Conservation (phyloP, 2,329 filamentous ascomycete genomes). For the Phaeophleospora eucalypticola region DNA sequence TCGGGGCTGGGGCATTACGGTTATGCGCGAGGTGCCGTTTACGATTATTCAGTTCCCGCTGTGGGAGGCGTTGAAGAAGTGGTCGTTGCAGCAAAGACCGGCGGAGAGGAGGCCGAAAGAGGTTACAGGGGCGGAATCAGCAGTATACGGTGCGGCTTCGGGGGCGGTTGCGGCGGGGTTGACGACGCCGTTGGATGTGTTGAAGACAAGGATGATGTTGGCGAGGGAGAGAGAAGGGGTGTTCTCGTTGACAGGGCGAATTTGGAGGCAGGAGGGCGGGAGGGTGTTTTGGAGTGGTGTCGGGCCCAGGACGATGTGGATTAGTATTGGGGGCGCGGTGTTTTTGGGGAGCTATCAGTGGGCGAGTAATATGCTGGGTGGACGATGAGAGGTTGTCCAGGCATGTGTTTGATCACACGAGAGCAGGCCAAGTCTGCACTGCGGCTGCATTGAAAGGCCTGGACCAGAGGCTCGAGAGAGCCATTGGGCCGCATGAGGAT, state of each 20-base stretch:
- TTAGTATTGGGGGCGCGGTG: conserved; percentile 87
- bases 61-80: conserved; percentile 88
- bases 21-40: conserved; percentile 94
- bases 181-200: conserved; percentile 90
- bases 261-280: conserved; percentile 61
- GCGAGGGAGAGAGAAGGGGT: conserved; percentile 63
- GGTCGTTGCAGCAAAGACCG: conserved; percentile 46
- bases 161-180: conserved; percentile 81
- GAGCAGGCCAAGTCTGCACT: background rate
- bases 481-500: too few species aligned
- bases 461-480: too few species aligned
- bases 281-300: conserved; percentile 70
- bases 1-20: conserved; percentile 84
- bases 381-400: conserved; percentile 36
- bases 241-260: conserved; percentile 56
- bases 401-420: too few species aligned
- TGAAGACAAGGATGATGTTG: conserved; percentile 97
- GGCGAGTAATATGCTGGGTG: conserved; percentile 69
- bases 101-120: conserved; percentile 38
- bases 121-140: conserved; percentile 72
- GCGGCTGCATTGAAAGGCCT: too few species aligned
- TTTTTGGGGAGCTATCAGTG: conserved; percentile 93
- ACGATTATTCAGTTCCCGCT: conserved; percentile 96
- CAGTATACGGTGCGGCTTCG: conserved; percentile 75
- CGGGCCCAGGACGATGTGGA: conserved; percentile 87